Conservation (phyloP, 2,329 filamentous ascomycete species). For the Sclerotinia trifoliorum region DNA sequence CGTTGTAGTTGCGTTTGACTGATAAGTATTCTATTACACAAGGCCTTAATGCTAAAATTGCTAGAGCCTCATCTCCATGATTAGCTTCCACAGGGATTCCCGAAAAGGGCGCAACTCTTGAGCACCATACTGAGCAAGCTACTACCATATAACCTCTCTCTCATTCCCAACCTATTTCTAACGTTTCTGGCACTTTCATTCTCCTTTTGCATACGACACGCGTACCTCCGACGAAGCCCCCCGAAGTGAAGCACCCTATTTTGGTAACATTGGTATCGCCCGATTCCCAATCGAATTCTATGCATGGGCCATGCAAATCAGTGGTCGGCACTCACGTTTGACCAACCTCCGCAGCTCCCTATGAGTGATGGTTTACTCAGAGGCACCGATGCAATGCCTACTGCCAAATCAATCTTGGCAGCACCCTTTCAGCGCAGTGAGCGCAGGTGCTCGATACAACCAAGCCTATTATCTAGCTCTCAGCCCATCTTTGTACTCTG, state of each 20-base stretch:
- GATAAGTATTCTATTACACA: background rate
- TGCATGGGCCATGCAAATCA: background rate
- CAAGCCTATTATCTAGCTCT: background rate
- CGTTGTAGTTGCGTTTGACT: background rate
- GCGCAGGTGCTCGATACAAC: background rate
- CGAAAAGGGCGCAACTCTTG: background rate
- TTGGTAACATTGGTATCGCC: background rate
- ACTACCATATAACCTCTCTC: background rate
- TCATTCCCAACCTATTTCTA: background rate
- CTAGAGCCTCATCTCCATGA: background rate
- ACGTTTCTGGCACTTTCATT: background rate
- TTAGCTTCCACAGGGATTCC: background rate
- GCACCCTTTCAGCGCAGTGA: background rate
- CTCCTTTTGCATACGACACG: background rate
- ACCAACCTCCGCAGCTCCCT: background rate
- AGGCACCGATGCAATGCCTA: background rate
- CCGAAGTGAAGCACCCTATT: background rate
- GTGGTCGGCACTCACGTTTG: background rate
- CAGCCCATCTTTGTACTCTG: background rate
- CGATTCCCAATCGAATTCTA: background rate
- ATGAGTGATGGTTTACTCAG: too few relatives aligned
- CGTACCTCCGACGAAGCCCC: background rate
- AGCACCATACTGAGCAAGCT: background rate
- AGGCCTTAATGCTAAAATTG: background rate
- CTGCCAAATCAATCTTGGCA: background rate